phyloP scores from a whole-genome alignment of 2,329 filamentous ascomycete species.

The Aphanoascus verrucosus region DNA sequence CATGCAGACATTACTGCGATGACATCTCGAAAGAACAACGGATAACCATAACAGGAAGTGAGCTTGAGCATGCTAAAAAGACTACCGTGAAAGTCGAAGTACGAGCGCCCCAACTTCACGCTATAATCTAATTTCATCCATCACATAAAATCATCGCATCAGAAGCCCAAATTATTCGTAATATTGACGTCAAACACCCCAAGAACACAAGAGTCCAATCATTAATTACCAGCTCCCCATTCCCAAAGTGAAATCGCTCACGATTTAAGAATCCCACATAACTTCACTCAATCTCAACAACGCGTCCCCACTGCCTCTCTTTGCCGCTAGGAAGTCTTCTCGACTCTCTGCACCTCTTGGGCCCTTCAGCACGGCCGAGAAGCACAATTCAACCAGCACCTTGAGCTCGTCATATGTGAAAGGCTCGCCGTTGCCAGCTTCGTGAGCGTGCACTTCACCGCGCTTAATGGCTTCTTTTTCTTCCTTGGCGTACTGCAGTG shows the following conservation, averaged over 20 bases:
- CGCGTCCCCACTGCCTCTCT: slow-evolving; percentile 37
- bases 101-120: neutral
- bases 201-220: too few species aligned
- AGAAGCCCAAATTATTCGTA: neutral
- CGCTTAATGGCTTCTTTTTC: slow-evolving; percentile 32
- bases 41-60: too few species aligned
- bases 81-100: too few species aligned
- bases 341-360: slow-evolving; percentile 32
- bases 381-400: slow-evolving; percentile 37
- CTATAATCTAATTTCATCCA: neutral
- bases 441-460: slow-evolving; percentile 27
- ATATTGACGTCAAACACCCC: too few species aligned
- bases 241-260: too few species aligned
- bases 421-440: slow-evolving; percentile 32
- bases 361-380: slow-evolving; percentile 35
- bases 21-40: too few species aligned
- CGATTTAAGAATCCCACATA: slow-evolving; percentile 37
- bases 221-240: too few species aligned
- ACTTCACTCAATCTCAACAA: slow-evolving; percentile 37
- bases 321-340: slow-evolving; percentile 38
- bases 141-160: neutral
- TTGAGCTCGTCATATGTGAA: slow-evolving; percentile 39
- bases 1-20: too few species aligned
- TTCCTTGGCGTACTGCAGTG: slow-evolving; percentile 36
- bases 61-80: too few species aligned